Percentiles rank a stretch among this genome's conserved stretches.
Evolutionary conservation across 2,329 filamentous ascomycete genomes (phyloP).

Genomic region (Clarireedia sp.): DNA sequence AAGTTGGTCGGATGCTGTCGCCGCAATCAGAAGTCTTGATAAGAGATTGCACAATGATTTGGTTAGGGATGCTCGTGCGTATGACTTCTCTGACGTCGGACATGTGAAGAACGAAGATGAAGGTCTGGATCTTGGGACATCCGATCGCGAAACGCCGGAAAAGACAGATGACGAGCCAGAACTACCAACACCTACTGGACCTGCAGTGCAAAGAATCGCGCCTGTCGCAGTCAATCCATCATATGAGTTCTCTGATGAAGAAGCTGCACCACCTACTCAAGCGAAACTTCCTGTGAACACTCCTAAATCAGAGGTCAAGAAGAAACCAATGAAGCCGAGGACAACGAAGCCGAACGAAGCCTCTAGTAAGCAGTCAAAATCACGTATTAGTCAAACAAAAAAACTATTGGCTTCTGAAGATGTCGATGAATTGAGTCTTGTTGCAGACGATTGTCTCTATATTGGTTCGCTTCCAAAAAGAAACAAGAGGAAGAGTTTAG

Average conservation of each 20-base stretch:
- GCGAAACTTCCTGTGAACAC: not conserved
- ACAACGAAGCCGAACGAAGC: not conserved
- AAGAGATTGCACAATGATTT: constrained; percentile 24
- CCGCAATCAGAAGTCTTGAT: constrained; percentile 22
- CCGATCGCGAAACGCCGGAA: not conserved
- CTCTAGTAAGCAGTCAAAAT: not conserved
- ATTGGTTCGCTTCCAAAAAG: constrained; percentile 15
- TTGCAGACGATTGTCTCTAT: constrained; percentile 18
- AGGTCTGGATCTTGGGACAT: not conserved
- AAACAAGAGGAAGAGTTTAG: not conserved
- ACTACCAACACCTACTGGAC: not conserved
- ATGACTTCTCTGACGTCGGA: constrained; percentile 9
- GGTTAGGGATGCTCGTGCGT: constrained; percentile 17
- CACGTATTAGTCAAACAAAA: constrained; percentile 1
- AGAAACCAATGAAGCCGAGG: not conserved
- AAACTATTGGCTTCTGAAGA: constrained; percentile 14
- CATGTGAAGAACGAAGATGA: not conserved
- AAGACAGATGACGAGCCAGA: not conserved
- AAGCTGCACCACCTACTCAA: not conserved
- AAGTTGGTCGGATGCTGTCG: constrained; percentile 27
- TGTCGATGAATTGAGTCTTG: constrained; percentile 25
- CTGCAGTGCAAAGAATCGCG: not conserved
- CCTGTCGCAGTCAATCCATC: not conserved
- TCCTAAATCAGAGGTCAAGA: not conserved
- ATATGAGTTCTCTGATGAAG: constrained; percentile 10